Conservation (phyloP, 345 rosid species). For the Salix exigua region DNA sequence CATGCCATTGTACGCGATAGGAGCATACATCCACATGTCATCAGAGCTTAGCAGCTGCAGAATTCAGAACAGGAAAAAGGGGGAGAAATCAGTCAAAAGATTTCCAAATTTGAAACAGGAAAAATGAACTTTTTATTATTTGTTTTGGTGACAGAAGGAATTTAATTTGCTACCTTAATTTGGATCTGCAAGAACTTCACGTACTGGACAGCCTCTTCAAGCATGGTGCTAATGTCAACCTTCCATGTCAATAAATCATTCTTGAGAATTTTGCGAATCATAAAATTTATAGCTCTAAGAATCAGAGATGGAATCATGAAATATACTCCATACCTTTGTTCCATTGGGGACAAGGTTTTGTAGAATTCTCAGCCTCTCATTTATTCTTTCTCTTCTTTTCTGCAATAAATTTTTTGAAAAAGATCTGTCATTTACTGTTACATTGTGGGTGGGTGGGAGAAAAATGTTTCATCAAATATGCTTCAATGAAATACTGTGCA, state of each 20-base stretch:
- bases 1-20: slow-evolving; percentile 84
- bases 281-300: background rate
- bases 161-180: slow-evolving; percentile 49
- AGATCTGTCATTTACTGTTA: background rate
- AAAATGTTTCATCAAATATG: background rate
- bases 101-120: background rate
- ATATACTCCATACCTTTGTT: slow-evolving; percentile 54
- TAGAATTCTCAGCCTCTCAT: slow-evolving; percentile 68
- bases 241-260: slow-evolving; percentile 19
- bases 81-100: background rate
- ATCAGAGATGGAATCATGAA: background rate
- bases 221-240: slow-evolving; percentile 96
- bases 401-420: slow-evolving; percentile 20
- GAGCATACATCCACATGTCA: slow-evolving; percentile 92
- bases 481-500: background rate
- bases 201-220: slow-evolving; percentile 87
- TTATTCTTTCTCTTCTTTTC: slow-evolving; percentile 89
- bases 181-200: slow-evolving; percentile 86
- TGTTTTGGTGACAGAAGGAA: background rate
- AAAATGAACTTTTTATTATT: background rate
- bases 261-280: background rate
- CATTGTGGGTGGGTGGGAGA: no score
- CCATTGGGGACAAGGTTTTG: slow-evolving; percentile 89
- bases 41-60: slow-evolving; percentile 77
- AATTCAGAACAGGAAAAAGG: background rate